These are phyloP conservation scores for Phytophthora rubi DNA, from an alignment of 352 stramenopile genomes.

Conservation along the genomic window DNA sequence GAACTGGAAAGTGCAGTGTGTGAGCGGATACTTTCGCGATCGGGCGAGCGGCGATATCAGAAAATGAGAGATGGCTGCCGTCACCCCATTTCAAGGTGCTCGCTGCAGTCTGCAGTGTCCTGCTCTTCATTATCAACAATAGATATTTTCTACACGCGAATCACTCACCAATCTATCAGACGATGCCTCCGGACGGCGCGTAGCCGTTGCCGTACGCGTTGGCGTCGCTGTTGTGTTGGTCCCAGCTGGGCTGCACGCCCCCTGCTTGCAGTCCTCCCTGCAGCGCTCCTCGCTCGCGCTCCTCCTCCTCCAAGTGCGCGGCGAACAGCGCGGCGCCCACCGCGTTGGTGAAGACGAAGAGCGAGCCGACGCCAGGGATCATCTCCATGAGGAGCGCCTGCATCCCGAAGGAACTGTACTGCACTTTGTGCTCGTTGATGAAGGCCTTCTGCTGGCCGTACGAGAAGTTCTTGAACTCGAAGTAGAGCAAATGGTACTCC, in stretches of 20 bases:
- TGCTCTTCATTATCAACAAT: constrained; percentile 10
- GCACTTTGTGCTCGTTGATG: constrained; percentile 48
- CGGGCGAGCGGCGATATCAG: background rate
- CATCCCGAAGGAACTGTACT: constrained; percentile 78
- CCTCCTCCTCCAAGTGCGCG: constrained; percentile 64
- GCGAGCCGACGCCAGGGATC: constrained; percentile 63
- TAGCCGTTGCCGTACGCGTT: constrained; percentile 28
- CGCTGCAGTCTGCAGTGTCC: no score
- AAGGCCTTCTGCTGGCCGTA: constrained; percentile 66
- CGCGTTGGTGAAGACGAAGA: constrained; percentile 81
- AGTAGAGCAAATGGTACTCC: constrained; percentile 82
- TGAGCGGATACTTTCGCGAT: constrained; percentile 8
- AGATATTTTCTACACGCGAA: constrained; percentile 12
- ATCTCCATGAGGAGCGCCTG: constrained; percentile 79
- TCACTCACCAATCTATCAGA: constrained; percentile 7
- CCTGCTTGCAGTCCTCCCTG: constrained; percentile 13
- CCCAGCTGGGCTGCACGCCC: constrained; percentile 11
- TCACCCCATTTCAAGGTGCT: background rate
- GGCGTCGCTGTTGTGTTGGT: constrained; percentile 3
- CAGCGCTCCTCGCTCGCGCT: constrained; percentile 13
- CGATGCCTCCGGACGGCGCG: constrained; percentile 29
- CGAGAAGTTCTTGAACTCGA: constrained; percentile 69
- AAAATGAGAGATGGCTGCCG: constrained; percentile 13
- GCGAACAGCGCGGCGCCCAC: constrained; percentile 73
- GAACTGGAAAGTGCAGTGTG: constrained; percentile 15